Conservation (phyloP, 2,329 filamentous ascomycete species). For the Colletotrichum tanaceti region DNA sequence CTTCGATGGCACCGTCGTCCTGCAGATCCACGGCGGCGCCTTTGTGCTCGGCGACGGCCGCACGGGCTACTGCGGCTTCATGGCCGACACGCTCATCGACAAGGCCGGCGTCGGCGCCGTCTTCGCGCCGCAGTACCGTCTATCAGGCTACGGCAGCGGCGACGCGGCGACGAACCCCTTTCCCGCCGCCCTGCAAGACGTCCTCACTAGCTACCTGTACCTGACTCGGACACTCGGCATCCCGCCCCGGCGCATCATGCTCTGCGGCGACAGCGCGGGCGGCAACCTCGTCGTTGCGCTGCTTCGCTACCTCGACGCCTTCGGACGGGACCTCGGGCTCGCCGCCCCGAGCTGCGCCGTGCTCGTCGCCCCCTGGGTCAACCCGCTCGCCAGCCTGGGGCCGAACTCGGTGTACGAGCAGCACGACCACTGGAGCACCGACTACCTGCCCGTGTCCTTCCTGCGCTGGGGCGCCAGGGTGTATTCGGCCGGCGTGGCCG, state of each 20-base stretch:
- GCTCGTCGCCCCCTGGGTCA: constrained; percentile 25
- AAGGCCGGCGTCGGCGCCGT: constrained; percentile 45
- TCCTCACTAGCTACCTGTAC: constrained; percentile 47
- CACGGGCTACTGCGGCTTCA: constrained; percentile 46
- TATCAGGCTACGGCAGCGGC: constrained; percentile 41
- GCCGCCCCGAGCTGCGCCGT: constrained; percentile 1
- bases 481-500: constrained; percentile 20
- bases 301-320: constrained; percentile 46
- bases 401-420: constrained; percentile 26
- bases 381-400: constrained; percentile 26
- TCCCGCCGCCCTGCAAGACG: constrained; percentile 49
- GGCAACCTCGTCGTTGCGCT: constrained; percentile 48
- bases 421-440: constrained; percentile 29
- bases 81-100: constrained; percentile 43
- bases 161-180: constrained; percentile 40
- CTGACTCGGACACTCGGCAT: constrained; percentile 44
- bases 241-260: constrained; percentile 45
- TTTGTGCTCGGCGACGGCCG: constrained; percentile 49
- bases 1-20: constrained; percentile 39
- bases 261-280: constrained; percentile 51
- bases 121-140: constrained; percentile 50
- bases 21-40: constrained; percentile 51
- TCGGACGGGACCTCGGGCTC: constrained; percentile 3
- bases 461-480: constrained; percentile 27
- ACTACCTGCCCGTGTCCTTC: constrained; percentile 29